Base-by-base conservation (phyloP, 345 rosid genomes). In the Arabis alpina region DNA sequence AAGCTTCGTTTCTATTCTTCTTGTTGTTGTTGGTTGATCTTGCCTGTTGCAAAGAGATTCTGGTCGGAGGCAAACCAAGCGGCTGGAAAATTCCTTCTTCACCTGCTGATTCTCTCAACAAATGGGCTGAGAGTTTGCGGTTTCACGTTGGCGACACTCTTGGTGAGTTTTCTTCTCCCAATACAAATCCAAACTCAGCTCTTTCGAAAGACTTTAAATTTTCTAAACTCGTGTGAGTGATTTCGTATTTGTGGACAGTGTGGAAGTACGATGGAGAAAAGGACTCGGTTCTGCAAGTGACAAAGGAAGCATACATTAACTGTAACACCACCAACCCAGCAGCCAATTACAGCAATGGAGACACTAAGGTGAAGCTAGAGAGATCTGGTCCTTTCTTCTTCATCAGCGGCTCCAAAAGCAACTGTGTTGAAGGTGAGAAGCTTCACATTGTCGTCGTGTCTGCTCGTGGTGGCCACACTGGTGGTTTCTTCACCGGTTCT, bases 51-150 rank as follows among this genome's bases (percentile, higher is more conserved):
- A 82, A 42, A 68, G 91, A 87, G 28, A 51, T 84, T 45, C 2
- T 84, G 56, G 86, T 84, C 10, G 91, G 91, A 12, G 86, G 86
- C 69, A 81, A 82, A 62, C 5, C 72, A 11, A 81, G 51, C 13
- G 82, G 81, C 11, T 87, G 91, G 91, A 84, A 83, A 60, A 51
- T 82, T 66, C 91, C 88, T 3, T 81, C 87, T 57, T 87, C 91
- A 0, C 79, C 88, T 68, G 64, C 96, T n/a, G 87, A 84, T 61
- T 81, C 93, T 4, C 93, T 91, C 66, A 84, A 87, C 75, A 64
- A 73, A 70, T 91, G 97, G 97, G 97, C 96, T 52, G 85, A 73
- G 71, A 80, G 52, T 6, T 51, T 85, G 12, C 88, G 91, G 10
- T 88, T 91, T 72, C 81, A 61, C 47, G 64, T 87, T 3, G 93